Evolutionary conservation across 1,139 yeast species (phyloP), one percentile per base, ranked within the genome.

Genomic region (Wickerhamomyces sp.): DNA sequence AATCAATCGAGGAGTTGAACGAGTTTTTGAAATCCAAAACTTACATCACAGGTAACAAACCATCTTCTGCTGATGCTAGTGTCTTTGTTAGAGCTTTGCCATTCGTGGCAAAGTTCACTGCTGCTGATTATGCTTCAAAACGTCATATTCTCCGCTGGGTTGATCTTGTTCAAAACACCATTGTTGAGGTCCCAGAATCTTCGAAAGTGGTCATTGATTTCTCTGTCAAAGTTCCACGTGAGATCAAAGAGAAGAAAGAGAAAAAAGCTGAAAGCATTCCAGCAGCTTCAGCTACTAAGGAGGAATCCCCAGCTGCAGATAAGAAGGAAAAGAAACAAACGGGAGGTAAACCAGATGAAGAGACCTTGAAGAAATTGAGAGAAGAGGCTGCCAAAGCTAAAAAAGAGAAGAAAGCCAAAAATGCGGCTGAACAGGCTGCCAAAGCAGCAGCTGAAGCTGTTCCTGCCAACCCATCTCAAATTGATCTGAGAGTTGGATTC

Each of bases 401-500:
- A 64, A 84, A 82, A 35, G 83, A 82, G 41, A 84, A 79, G 66
- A 80, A 79, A 60, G 85, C 86, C 47, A 70, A 70, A 68, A 76
- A 79, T 46, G 74, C 75, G 53, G 77, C 74, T 37, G 67, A 68
- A 42, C 72, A 77, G 39, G 70, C 70, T 51, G 62, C 64, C 45
- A 60, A 72, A 58, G 58, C 65, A 48, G 68, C 73, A 48, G 71
- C 72, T 22, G 76, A 77, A 33, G 78, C 75, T 36, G 74, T 68
- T 27, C 74, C 64, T 36, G 81, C 91, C 45, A 72, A 72, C 48
- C 96, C 96, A 44, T 75, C 94, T 23, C 69, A 82, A 74, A 76
- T 91, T 57, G 96, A 89, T 58, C 78, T 91, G 64, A 79, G 95
- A 58, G 96, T 91, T 42, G 99, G 99, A 32, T 87, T 81, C 72